Evolutionary conservation across 208 protist species (phyloP).

Genomic region (Leishmania martiniquensis): DNA sequence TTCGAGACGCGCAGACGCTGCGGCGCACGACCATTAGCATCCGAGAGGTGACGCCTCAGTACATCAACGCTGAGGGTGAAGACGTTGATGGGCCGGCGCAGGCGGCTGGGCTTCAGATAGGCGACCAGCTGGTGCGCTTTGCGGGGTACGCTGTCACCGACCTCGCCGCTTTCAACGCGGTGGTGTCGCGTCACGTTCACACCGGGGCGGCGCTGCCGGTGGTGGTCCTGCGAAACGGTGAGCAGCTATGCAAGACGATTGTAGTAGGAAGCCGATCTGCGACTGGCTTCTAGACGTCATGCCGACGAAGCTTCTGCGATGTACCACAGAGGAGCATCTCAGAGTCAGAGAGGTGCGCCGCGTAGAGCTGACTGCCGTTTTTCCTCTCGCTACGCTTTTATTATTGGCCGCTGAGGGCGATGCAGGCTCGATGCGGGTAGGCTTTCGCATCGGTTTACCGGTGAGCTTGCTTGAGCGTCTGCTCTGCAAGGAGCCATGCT

Average conservation of each 20-base stretch:
- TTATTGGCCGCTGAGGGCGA: background rate
- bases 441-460: background rate
- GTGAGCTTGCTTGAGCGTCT: background rate
- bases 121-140: slow-evolving; percentile 80
- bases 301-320: background rate
- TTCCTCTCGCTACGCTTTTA: background rate
- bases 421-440: background rate
- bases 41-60: slow-evolving; percentile 56
- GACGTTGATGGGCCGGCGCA: slow-evolving; percentile 53
- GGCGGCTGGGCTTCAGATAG: slow-evolving; percentile 57
- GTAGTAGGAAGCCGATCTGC: slow-evolving; percentile 26
- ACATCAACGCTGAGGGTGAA: slow-evolving; percentile 41
- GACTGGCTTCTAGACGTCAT: background rate
- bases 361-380: background rate
- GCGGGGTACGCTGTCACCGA: slow-evolving; percentile 87
- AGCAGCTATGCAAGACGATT: slow-evolving; percentile 34
- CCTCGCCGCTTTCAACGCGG: slow-evolving; percentile 82
- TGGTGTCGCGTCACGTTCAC: slow-evolving; percentile 74
- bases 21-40: slow-evolving; percentile 43
- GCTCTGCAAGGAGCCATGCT: background rate
- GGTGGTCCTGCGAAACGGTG: slow-evolving; percentile 47
- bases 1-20: slow-evolving; percentile 13
- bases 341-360: background rate
- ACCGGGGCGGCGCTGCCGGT: slow-evolving; percentile 56
- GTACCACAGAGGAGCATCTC: background rate